Conservation (phyloP, 306 rosid species). For the Cyclanthera cordifolia region DNA sequence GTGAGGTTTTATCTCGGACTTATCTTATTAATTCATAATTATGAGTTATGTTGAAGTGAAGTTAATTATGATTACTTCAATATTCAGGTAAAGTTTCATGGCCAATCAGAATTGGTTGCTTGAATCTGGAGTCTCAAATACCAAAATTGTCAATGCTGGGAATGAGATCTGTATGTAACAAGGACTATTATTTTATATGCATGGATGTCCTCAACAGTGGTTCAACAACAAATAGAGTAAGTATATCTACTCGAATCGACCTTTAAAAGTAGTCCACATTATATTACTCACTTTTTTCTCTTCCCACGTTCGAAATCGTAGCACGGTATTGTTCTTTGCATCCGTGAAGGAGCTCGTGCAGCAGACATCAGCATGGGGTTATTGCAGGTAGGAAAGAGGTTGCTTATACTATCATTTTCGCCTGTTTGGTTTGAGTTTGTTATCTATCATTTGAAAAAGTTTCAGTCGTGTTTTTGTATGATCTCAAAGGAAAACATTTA, state of each 20-base stretch:
- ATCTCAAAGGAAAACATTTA: not conserved
- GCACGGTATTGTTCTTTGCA: constrained; percentile 59
- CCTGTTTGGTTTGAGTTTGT: not conserved
- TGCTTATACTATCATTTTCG: not conserved
- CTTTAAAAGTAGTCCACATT: not conserved
- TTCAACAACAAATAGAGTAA: constrained; percentile 38
- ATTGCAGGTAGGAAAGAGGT: constrained; percentile 46
- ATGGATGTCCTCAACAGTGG: constrained; percentile 32
- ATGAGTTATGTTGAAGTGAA: too few relatives aligned
- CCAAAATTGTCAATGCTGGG: constrained; percentile 55
- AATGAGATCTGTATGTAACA: constrained; percentile 34
- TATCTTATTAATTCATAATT: constrained; percentile 1
- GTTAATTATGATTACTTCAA: constrained; percentile 18
- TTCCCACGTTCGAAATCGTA: constrained; percentile 14
- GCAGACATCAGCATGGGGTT: constrained; percentile 47
- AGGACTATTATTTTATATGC: constrained; percentile 57
- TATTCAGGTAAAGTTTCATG: constrained; percentile 42
- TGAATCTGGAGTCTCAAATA: constrained; percentile 42
- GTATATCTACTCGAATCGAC: not conserved
- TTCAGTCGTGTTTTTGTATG: not conserved
- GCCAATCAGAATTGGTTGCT: constrained; percentile 79
- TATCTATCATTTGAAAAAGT: not conserved
- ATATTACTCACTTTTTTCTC: constrained; percentile 17
- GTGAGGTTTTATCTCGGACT: constrained; percentile 25
- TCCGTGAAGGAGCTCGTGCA: constrained; percentile 54